Evolutionary conservation across 139 green algal species (phyloP).

Genomic region (Chlamydomonas incerta): DNA sequence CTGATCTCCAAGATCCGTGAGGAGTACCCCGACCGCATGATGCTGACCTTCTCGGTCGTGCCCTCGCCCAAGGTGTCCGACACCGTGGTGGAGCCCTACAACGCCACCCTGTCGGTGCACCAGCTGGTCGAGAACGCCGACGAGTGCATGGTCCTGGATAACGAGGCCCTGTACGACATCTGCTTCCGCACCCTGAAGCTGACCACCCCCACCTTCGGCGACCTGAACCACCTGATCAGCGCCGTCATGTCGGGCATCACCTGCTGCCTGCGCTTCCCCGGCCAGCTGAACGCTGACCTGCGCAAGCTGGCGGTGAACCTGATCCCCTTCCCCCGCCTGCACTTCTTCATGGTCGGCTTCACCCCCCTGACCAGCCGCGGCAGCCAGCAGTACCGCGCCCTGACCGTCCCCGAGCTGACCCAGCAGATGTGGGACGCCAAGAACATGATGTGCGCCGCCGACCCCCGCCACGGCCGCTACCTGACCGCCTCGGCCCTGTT

Average conservation of each 20-base stretch:
- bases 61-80: slow-evolving; percentile 99
- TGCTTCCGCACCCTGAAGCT: slow-evolving; percentile 99
- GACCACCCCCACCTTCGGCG: slow-evolving; percentile 93
- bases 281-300: slow-evolving; percentile 94
- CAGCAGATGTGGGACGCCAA: slow-evolving; percentile 99
- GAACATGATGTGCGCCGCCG: slow-evolving; percentile 99
- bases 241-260: slow-evolving; percentile 95
- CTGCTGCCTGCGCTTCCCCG: slow-evolving; percentile 96
- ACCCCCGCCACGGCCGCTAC: slow-evolving; percentile 96
- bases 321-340: slow-evolving; percentile 94
- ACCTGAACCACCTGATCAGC: slow-evolving; percentile 97
- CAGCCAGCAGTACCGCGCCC: slow-evolving; percentile 92
- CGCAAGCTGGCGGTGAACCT: slow-evolving; percentile 95
- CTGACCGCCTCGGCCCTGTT: slow-evolving; percentile 92
- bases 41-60: slow-evolving; percentile 99
- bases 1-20: slow-evolving; percentile 99
- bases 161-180: slow-evolving; percentile 94
- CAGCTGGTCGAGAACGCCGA: slow-evolving; percentile 97
- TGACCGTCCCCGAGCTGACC: slow-evolving; percentile 93
- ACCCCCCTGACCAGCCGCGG: slow-evolving; percentile 92
- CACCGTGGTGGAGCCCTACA: slow-evolving; percentile 99
- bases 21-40: slow-evolving; percentile 99
- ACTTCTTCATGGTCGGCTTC: slow-evolving; percentile 99
- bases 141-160: slow-evolving; percentile 88
- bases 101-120: slow-evolving; percentile 99